These are phyloP conservation scores for Aspergillus biplanus DNA, from an alignment of 495 filamentous ascomycete species.

Conservation along the genomic window DNA sequence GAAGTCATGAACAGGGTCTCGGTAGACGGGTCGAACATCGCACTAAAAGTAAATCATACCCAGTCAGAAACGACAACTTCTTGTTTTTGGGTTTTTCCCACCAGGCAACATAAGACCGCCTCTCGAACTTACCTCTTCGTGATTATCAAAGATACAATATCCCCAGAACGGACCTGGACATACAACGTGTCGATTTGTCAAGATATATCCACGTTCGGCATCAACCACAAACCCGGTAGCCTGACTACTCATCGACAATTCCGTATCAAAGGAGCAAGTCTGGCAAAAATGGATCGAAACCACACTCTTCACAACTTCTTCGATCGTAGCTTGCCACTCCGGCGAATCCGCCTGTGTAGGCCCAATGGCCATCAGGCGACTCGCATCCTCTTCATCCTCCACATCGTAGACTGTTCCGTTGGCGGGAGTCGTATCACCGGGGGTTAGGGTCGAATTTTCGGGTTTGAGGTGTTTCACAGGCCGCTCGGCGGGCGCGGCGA, in stretches of 20 bases:
- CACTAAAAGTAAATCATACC: constrained; percentile 55
- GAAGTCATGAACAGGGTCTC: constrained; percentile 98
- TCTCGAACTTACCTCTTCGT: constrained; percentile 69
- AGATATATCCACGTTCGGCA: constrained; percentile 87
- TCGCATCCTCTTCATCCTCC: constrained; percentile 52
- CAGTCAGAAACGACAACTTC: background rate
- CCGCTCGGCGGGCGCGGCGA: constrained; percentile 51
- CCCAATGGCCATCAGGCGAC: constrained; percentile 41
- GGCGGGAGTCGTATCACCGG: constrained; percentile 49
- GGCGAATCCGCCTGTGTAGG: constrained; percentile 75
- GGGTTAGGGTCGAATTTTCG: constrained; percentile 45
- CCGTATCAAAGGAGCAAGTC: constrained; percentile 97
- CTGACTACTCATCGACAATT: constrained; percentile 88
- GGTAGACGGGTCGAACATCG: constrained; percentile 96
- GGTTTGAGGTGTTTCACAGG: constrained; percentile 61
- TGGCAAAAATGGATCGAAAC: constrained; percentile 99
- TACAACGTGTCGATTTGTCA: constrained; percentile 94
- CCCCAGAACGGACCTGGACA: constrained; percentile 96
- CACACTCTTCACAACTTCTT: constrained; percentile 87
- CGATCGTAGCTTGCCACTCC: constrained; percentile 97
- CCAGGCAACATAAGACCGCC: background rate
- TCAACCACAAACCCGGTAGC: constrained; percentile 98
- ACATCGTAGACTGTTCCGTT: constrained; percentile 54
- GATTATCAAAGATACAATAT: constrained; percentile 97
- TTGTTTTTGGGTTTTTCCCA: background rate